These are phyloP conservation scores for Starmerella bombi DNA, from an alignment of 805 yeast species.

Conservation along the genomic window DNA sequence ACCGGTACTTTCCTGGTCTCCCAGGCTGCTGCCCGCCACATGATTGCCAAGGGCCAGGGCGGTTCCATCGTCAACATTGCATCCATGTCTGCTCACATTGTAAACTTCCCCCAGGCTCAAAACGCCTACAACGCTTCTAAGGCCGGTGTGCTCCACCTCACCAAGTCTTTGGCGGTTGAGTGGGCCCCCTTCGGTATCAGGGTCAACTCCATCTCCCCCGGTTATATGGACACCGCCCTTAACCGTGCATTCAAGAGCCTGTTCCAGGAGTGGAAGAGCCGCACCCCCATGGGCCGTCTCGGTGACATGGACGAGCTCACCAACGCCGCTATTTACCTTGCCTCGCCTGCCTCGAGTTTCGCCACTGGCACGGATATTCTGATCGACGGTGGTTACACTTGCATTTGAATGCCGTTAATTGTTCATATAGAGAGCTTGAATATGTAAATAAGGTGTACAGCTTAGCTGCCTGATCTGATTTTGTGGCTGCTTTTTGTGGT, in stretches of 20 bases:
- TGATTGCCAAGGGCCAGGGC: conserved; percentile 41
- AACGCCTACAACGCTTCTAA: conserved; percentile 58
- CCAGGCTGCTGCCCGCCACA: conserved; percentile 53
- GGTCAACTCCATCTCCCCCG: conserved; percentile 56
- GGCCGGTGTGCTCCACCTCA: conserved; percentile 58
- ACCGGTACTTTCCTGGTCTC: conserved; percentile 55
- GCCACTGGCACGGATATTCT: conserved; percentile 56
- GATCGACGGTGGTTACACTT: conserved; percentile 48
- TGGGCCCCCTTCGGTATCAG: conserved; percentile 59
- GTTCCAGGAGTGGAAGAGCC: conserved; percentile 45
- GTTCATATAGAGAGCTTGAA: too few relatives aligned
- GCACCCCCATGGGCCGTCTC: conserved; percentile 54
- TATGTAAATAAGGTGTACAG: not conserved
- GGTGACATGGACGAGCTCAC: conserved; percentile 61
- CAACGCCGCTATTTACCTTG: conserved; percentile 51
- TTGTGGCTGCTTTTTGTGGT: not conserved
- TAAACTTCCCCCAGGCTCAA: conserved; percentile 63
- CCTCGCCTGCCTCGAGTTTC: conserved; percentile 43
- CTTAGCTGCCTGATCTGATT: too few relatives aligned
- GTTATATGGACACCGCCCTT: conserved; percentile 58
- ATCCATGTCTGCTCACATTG: conserved; percentile 59
- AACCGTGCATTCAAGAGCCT: conserved; percentile 44
- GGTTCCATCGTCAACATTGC: conserved; percentile 55
- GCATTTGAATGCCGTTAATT: conserved; percentile 24
- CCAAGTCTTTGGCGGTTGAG: conserved; percentile 55